Evolutionary conservation across 306 rosid species (phyloP).

Genomic region (Mimosa pudica): DNA sequence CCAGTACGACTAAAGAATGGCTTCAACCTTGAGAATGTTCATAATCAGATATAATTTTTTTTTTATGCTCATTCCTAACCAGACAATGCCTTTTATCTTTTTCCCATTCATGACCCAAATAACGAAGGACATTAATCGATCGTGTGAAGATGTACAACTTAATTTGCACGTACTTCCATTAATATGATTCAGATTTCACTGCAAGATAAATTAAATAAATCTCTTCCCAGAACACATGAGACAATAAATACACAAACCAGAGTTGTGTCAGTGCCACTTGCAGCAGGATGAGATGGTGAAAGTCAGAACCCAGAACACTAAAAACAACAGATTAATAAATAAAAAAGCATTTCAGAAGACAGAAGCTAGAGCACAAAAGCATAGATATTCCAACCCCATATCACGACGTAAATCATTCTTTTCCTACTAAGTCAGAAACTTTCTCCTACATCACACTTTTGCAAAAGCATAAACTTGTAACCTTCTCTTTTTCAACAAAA

Average conservation of each 20-base stretch:
- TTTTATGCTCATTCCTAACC: not conserved
- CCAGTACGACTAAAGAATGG: no score
- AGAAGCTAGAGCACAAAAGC: not conserved
- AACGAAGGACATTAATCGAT: not conserved
- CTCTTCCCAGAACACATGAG: not conserved
- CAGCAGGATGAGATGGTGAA: not conserved
- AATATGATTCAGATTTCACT: not conserved
- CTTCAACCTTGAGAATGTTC: not conserved
- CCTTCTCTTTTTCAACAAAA: not conserved
- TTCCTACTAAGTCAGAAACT: not conserved
- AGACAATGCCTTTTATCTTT: not conserved
- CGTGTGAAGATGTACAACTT: not conserved
- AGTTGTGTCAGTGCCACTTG: not conserved
- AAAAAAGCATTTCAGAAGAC: not conserved
- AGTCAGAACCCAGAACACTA: not conserved
- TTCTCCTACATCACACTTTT: not conserved
- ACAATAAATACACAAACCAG: not conserved
- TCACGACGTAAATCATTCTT: not conserved
- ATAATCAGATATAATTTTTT: not conserved
- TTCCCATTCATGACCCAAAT: not conserved
- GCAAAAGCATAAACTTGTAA: conserved; percentile 12
- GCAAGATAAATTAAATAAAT: not conserved
- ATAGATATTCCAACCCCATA: not conserved
- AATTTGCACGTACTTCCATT: not conserved
- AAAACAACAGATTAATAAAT: not conserved